Evolutionary conservation across 2,329 filamentous ascomycete genomes (phyloP).

Genomic region (Paracamarosporium sp.): DNA sequence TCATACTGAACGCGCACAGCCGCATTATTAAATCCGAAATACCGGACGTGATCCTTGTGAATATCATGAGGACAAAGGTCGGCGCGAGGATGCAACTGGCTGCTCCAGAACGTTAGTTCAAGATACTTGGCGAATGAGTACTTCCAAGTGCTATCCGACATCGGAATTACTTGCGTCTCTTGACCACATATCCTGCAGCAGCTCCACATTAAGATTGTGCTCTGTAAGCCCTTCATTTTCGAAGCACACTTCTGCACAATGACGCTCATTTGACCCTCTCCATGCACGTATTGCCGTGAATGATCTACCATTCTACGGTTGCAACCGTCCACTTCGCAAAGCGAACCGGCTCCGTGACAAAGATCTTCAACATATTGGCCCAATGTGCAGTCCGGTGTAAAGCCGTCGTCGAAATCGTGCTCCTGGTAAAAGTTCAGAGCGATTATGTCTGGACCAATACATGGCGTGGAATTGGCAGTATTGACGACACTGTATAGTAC

Average conservation of each 20-base stretch:
- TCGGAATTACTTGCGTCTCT: conserved; percentile 85
- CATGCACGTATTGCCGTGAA: conserved; percentile 96
- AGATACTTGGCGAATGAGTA: conserved; percentile 99
- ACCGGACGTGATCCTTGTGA: conserved; percentile 88
- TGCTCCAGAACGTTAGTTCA: conserved; percentile 97
- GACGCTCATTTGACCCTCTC: conserved; percentile 89
- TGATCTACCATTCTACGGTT: conserved; percentile 90
- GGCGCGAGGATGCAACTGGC: conserved; percentile 75
- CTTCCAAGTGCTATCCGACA: conserved; percentile 95
- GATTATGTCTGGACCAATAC: conserved; percentile 87
- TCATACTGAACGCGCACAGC: conserved; percentile 92
- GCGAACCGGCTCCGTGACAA: conserved; percentile 75
- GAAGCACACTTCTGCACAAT: conserved; percentile 80
- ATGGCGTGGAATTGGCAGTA: conserved; percentile 91
- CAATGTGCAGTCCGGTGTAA: conserved; percentile 83
- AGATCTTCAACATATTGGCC: conserved; percentile 95
- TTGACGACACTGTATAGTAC: conserved; percentile 94
- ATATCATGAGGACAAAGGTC: conserved; percentile 89
- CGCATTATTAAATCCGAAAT: conserved; percentile 87
- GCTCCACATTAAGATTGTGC: conserved; percentile 96
- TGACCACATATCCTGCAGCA: conserved; percentile 91
- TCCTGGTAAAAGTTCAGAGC: conserved; percentile 94
- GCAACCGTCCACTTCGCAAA: conserved; percentile 84
- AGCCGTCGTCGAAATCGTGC: conserved; percentile 74
- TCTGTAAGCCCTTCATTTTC: conserved; percentile 69